A percentile compares a stretch with the other conserved stretches of the same genome.
phyloP scores from a whole-genome alignment of 805 yeast species.

The Suhomyces vadensis region DNA sequence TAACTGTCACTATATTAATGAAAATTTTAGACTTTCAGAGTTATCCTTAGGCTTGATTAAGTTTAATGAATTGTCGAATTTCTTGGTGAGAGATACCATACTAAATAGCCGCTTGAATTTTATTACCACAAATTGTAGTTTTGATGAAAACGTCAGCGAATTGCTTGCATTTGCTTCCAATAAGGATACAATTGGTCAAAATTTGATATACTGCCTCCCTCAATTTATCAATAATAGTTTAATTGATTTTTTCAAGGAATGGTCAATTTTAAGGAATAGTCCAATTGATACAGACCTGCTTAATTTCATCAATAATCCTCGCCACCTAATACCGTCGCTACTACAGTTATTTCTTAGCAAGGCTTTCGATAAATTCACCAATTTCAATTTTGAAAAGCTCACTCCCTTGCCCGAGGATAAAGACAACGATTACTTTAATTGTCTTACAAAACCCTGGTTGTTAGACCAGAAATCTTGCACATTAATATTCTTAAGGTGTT shows the following conservation, averaged over 20 bases:
- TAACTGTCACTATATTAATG: conserved; percentile 21
- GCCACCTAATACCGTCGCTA: background rate
- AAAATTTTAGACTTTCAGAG: conserved; percentile 17
- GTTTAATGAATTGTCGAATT: conserved; percentile 9
- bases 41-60: conserved; percentile 23
- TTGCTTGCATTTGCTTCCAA: conserved; percentile 18
- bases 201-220: conserved; percentile 20
- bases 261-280: background rate
- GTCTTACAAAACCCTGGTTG: conserved; percentile 7
- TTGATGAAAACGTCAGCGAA: conserved; percentile 18
- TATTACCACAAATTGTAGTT: conserved; percentile 22
- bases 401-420: conserved; percentile 9
- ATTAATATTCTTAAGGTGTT: conserved; percentile 10
- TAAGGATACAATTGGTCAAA: conserved; percentile 9
- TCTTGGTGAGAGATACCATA: conserved; percentile 5
- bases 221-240: conserved; percentile 13
- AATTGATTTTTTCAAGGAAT: conserved; percentile 7
- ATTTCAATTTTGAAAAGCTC: conserved; percentile 1
- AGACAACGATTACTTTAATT: conserved; percentile 7
- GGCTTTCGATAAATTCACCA: background rate
- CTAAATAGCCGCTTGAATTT: conserved; percentile 19
- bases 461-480: conserved; percentile 12
- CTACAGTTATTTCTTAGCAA: background rate
- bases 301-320: background rate
- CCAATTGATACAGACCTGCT: background rate